Evolutionary conservation across 768 basidiomycete genomes (phyloP), one percentile per base, ranked within the genome.

Genomic region (Suillus placidus): DNA sequence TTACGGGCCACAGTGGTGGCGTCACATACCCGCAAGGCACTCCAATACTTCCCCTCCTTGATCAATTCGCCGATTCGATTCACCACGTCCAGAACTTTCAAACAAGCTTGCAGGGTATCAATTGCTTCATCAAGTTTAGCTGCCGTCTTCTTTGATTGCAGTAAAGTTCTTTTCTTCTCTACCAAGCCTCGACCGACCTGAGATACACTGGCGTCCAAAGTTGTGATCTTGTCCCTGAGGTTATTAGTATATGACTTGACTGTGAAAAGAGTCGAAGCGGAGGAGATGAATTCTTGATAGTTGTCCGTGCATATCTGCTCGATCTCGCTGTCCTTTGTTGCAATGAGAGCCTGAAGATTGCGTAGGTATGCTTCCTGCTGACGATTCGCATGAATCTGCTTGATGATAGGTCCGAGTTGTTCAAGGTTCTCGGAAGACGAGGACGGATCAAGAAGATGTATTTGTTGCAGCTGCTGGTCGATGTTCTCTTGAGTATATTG

Each of bases 231-330:
- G 72, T 97, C 90, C 72, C 93, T 90, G 72, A 99, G 88, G 77
- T 91, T 94, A 70, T 91, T 93, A 43, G 97, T 99, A 73, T 97
- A 98, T 23, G 95, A 94, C 77, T 98, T 91, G 75, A 99, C 94
- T 56, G 91, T 91, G 78, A 98, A 91, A 67, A 99, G 83, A 3
- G 95, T 98, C n/a, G 95, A 94, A 18, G 98, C 95, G 23, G 96
- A 97, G 35, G 91, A 90, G 40, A 98, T 95, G 71, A 99, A 99
- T 79, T 99, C 97, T 79, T 96, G 94, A 73, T 99, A 98, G 77
- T 99, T 99, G 70, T 95, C 92, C 64, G 89, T 87, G 79, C 97
- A 99, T 76, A 98, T 95, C 66, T 87, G 88, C 80, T 99, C 94
- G 76, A 99, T 99, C 78, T 99, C 97, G 67, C 86, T 84, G 76